These are phyloP conservation scores for Alectoria sarmentosa DNA, from an alignment of 495 filamentous ascomycete species.

Conservation along the genomic window DNA sequence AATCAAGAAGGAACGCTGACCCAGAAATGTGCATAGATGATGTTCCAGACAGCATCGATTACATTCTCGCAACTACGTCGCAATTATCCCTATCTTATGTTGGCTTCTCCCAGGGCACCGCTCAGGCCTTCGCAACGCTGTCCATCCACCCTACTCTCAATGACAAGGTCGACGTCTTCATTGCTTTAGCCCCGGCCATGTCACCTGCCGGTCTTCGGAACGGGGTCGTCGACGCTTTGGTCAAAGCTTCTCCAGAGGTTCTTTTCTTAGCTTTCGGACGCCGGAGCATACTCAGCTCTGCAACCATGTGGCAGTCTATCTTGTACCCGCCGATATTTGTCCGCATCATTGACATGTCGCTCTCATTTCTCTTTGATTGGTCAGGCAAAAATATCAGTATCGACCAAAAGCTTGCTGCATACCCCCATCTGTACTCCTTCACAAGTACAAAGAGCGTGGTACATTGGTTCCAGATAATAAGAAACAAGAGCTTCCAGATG, in stretches of 20 bases:
- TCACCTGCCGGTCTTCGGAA: conserved; percentile 85
- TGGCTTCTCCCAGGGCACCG: conserved; percentile 94
- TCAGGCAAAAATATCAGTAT: conserved; percentile 73
- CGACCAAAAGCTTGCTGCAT: conserved; percentile 92
- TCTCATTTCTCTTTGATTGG: conserved; percentile 86
- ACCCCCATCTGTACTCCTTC: conserved; percentile 92
- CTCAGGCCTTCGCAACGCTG: conserved; percentile 93
- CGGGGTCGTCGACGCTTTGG: conserved; percentile 80
- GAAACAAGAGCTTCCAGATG: conserved; percentile 93
- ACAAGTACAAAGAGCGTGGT: conserved; percentile 94
- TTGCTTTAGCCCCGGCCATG: conserved; percentile 97
- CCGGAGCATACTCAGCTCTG: conserved; percentile 82
- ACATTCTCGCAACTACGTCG: conserved; percentile 77
- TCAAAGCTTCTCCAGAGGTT: conserved; percentile 90
- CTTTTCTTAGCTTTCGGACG: conserved; percentile 94
- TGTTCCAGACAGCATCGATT: conserved; percentile 88
- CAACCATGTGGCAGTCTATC: conserved; percentile 95
- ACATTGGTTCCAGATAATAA: conserved; percentile 99
- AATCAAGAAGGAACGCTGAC: no score
- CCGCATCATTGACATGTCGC: conserved; percentile 74
- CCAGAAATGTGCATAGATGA: no score
- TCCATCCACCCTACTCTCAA: conserved; percentile 90
- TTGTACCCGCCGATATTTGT: conserved; percentile 93
- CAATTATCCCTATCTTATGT: conserved; percentile 89
- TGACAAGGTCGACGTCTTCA: conserved; percentile 90